Evolutionary conservation across 306 rosid species (phyloP).

Genomic region (Abrus precatorius): DNA sequence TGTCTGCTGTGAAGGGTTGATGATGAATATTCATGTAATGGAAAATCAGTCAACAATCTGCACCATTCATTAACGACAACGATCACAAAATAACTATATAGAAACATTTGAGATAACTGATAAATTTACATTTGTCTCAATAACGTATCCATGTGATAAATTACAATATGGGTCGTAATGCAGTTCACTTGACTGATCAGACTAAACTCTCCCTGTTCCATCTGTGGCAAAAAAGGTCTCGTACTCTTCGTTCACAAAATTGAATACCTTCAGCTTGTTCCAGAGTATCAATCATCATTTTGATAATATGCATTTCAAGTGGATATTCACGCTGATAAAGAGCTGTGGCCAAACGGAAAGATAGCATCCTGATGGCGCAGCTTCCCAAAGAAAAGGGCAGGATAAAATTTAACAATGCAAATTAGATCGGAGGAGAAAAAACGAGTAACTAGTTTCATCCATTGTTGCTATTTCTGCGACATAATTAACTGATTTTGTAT

Average conservation of each 20-base stretch:
- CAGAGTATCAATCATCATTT: conserved; percentile 25
- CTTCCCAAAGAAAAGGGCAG: conserved; percentile 1
- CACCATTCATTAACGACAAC: conserved; percentile 14
- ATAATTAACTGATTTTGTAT: not conserved
- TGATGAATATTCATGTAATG: conserved; percentile 31
- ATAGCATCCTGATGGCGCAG: conserved; percentile 24
- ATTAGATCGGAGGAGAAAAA: conserved; percentile 8
- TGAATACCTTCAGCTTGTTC: conserved; percentile 39
- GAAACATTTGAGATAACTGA: conserved; percentile 32
- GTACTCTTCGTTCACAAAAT: conserved; percentile 25
- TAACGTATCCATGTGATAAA: conserved; percentile 35
- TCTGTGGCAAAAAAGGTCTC: conserved; percentile 42
- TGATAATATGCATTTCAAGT: conserved; percentile 28
- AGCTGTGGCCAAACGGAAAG: conserved; percentile 1
- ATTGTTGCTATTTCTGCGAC: conserved; percentile 11
- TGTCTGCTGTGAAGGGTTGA: conserved; percentile 3
- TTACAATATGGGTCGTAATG: conserved; percentile 25
- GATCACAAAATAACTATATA: conserved; percentile 5
- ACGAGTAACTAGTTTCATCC: conserved; percentile 26
- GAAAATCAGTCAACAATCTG: not conserved
- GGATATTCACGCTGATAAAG: conserved; percentile 22
- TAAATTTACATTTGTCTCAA: conserved; percentile 46
- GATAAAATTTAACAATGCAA: conserved; percentile 27
- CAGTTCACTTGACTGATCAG: conserved; percentile 25
- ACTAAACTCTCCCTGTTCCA: conserved; percentile 21